Evolutionary conservation across 2,329 filamentous ascomycete genomes (phyloP).

Genomic region (Aspergillus japonicus): DNA sequence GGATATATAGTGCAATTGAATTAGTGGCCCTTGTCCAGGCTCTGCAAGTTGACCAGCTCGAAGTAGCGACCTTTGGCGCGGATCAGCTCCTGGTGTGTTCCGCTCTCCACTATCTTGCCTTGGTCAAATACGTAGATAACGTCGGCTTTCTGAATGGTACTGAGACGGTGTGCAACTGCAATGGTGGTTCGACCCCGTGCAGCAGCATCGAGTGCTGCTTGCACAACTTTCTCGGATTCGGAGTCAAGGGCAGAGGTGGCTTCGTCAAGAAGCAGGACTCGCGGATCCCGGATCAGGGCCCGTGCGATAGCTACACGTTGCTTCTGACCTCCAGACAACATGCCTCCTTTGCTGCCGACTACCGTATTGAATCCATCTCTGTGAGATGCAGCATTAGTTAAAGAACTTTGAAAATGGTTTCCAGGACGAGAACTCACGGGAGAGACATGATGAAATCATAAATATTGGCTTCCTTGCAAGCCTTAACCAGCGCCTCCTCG

Average conservation of each 20-base stretch:
- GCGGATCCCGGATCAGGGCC: conserved; percentile 85
- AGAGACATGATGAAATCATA: conserved; percentile 87
- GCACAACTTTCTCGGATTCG: conserved; percentile 55
- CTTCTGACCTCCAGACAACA: conserved; percentile 89
- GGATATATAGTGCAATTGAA: neutral
- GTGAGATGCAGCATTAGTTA: conserved; percentile 23
- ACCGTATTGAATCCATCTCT: conserved; percentile 77
- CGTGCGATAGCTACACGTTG: conserved; percentile 92
- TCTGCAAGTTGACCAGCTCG: conserved; percentile 78
- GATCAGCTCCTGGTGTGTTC: conserved; percentile 74
- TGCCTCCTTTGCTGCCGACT: conserved; percentile 80
- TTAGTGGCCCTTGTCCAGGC: conserved; percentile 59
- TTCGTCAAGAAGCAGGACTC: conserved; percentile 80
- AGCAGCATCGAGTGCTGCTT: conserved; percentile 74
- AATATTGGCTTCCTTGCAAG: conserved; percentile 87
- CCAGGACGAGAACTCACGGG: conserved; percentile 50
- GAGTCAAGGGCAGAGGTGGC: conserved; percentile 59
- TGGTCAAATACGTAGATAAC: conserved; percentile 96
- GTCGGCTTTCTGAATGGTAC: conserved; percentile 92
- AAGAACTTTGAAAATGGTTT: neutral
- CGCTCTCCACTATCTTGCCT: conserved; percentile 79
- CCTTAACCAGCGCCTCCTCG: conserved; percentile 71
- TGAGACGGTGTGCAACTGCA: conserved; percentile 86
- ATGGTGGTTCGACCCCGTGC: conserved; percentile 86
- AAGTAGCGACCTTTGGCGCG: conserved; percentile 69